Conservation (phyloP, 2,329 filamentous ascomycete species). For the Nigrospora oryzae region DNA sequence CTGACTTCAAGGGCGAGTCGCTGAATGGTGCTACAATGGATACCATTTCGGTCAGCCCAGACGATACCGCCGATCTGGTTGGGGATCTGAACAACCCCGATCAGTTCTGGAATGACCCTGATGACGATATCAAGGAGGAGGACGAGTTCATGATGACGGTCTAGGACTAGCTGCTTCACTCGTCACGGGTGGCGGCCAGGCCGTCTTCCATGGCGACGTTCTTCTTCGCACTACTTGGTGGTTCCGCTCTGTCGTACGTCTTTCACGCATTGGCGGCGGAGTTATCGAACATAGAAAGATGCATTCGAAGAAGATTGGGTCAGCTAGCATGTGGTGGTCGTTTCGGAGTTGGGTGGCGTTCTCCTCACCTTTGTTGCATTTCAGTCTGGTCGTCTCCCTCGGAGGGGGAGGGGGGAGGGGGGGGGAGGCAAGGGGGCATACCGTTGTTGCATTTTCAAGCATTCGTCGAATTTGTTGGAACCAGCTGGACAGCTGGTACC, state of each 20-base stretch:
- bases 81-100: slow-evolving; percentile 41
- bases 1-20: slow-evolving; percentile 79
- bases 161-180: neutral
- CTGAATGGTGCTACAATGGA: slow-evolving; percentile 40
- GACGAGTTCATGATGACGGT: slow-evolving; percentile 78
- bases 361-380: slow-evolving; percentile 9
- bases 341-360: slow-evolving; percentile 7
- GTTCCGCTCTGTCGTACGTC: neutral
- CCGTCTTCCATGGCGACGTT: too few species aligned
- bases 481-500: too few species aligned
- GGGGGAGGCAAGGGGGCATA: too few species aligned
- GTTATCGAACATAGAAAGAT: neutral
- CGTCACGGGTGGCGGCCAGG: too few species aligned
- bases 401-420: slow-evolving; percentile 37
- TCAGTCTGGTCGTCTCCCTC: neutral
- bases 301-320: slow-evolving; percentile 2
- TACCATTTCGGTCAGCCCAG: slow-evolving; percentile 45
- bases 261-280: slow-evolving; percentile 4
- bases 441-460: neutral
- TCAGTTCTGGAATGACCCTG: slow-evolving; percentile 59
- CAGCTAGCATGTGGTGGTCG: slow-evolving; percentile 9
- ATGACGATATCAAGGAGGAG: slow-evolving; percentile 85
- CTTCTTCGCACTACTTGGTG: too few species aligned
- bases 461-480: too few species aligned
- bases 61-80: slow-evolving; percentile 27